phyloP scores from a whole-genome alignment of 148 eudicot species.

The Amaranthus cruentus region DNA sequence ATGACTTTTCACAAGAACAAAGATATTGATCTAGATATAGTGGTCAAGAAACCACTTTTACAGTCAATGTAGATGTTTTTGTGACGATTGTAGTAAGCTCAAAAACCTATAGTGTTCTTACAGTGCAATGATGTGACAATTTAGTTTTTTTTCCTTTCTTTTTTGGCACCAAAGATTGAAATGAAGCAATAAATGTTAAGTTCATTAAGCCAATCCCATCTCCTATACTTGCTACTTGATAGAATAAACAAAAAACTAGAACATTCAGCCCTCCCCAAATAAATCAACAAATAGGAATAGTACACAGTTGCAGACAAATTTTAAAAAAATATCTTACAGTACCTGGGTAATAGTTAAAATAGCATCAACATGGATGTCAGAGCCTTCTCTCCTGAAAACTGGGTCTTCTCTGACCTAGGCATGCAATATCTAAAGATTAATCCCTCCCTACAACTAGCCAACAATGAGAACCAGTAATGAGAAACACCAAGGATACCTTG shows the following conservation, averaged over 20 bases:
- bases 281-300: background rate
- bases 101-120: too few species aligned
- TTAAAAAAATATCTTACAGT: background rate
- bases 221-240: background rate
- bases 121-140: too few species aligned
- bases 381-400: constrained; percentile 84
- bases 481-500: constrained; percentile 41
- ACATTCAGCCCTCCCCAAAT: background rate
- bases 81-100: too few species aligned
- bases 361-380: constrained; percentile 90
- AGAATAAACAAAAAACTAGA: background rate
- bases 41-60: too few species aligned
- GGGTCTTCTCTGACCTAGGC: constrained; percentile 88
- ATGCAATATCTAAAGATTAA: constrained; percentile 12
- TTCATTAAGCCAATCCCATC: too few species aligned
- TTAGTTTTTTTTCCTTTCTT: too few species aligned
- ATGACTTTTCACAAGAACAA: too few species aligned
- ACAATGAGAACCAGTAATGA: background rate
- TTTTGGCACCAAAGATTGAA: too few species aligned
- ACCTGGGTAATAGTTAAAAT: constrained; percentile 80
- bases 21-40: too few species aligned
- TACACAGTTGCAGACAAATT: background rate
- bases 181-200: too few species aligned
- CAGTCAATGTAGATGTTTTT: too few species aligned
- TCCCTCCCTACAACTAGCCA: background rate